A percentile compares a stretch with the other conserved stretches of the same genome.
Conservation (phyloP, 768 basidiomycete genomes). For the Trametes sanguinea region DNA sequence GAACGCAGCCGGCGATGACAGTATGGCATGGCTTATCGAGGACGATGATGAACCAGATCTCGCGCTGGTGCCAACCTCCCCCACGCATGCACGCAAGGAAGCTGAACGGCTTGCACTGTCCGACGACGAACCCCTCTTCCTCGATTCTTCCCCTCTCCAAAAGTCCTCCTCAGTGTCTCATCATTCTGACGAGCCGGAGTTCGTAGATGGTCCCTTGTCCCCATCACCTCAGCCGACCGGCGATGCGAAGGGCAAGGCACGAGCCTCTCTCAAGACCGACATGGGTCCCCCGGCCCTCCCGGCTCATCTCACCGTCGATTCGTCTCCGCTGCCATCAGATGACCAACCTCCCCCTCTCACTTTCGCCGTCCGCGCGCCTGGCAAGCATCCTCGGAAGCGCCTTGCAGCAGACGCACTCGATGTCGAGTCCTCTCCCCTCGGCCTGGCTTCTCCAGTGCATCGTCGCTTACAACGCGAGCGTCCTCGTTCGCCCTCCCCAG, state of each 20-base stretch:
- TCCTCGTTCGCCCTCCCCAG: constrained; percentile 16
- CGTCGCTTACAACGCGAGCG: constrained; percentile 30
- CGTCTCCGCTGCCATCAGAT: constrained; percentile 21
- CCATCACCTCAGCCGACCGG: neutral
- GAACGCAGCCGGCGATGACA: constrained; percentile 30
- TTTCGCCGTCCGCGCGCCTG: constrained; percentile 47
- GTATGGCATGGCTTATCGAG: constrained; percentile 68
- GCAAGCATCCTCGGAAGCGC: constrained; percentile 34
- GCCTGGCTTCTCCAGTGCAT: constrained; percentile 36
- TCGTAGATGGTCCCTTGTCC: neutral
- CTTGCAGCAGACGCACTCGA: constrained; percentile 24
- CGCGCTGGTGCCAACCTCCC: constrained; percentile 25
- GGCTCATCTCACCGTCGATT: constrained; percentile 28
- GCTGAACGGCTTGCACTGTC: constrained; percentile 7
- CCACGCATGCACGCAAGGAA: neutral
- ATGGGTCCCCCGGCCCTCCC: constrained; percentile 43
- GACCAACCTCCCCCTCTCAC: constrained; percentile 40
- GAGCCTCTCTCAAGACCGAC: neutral
- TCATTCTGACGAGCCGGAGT: constrained; percentile 11
- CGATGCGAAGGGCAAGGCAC: neutral
- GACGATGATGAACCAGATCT: constrained; percentile 62
- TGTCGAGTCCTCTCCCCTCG: constrained; percentile 33
- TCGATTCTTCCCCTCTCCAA: constrained; percentile 8
- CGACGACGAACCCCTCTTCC: constrained; percentile 16
- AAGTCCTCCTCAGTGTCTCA: neutral